Percentiles rank a stretch among this genome's conserved stretches.
Conservation (phyloP, 768 basidiomycete species). For the Lepiota venenata region DNA sequence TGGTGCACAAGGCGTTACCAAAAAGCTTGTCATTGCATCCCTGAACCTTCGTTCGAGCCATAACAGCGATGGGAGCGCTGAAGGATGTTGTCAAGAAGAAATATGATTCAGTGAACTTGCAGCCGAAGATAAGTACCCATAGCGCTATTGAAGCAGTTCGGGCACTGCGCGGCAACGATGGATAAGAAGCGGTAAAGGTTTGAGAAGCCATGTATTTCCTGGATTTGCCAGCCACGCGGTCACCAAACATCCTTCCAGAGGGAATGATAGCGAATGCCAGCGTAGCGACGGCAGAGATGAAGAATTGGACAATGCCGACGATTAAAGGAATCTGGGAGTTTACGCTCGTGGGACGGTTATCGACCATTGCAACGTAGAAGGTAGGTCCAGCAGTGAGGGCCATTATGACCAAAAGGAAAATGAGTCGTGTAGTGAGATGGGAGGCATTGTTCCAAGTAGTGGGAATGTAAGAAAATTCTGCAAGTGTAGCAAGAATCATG, state of each 20-base stretch:
- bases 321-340: constrained; percentile 73
- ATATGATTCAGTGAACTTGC: constrained; percentile 96
- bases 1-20: constrained; percentile 76
- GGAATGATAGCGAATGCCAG: constrained; percentile 85
- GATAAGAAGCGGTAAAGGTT: constrained; percentile 98
- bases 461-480: constrained; percentile 96
- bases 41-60: constrained; percentile 94
- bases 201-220: constrained; percentile 98
- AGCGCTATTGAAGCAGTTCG: constrained; percentile 82
- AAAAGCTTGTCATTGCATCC: constrained; percentile 85
- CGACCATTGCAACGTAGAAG: constrained; percentile 86
- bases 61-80: constrained; percentile 92
- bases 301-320: constrained; percentile 91
- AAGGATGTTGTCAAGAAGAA: constrained; percentile 99
- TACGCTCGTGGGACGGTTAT: constrained; percentile 53
- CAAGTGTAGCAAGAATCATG: constrained; percentile 91
- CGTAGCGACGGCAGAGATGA: constrained; percentile 81
- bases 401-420: constrained; percentile 90
- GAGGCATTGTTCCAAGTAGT: constrained; percentile 99
- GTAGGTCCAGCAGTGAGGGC: constrained; percentile 93
- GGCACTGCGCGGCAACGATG: constrained; percentile 63
- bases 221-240: constrained; percentile 95
- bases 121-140: constrained; percentile 93
- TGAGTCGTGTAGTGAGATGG: constrained; percentile 89
- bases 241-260: constrained; percentile 97